A percentile compares a stretch with the other conserved stretches of the same genome.
Conservation (phyloP, 2,329 filamentous ascomycete species). For the Cladosporium sp. region DNA sequence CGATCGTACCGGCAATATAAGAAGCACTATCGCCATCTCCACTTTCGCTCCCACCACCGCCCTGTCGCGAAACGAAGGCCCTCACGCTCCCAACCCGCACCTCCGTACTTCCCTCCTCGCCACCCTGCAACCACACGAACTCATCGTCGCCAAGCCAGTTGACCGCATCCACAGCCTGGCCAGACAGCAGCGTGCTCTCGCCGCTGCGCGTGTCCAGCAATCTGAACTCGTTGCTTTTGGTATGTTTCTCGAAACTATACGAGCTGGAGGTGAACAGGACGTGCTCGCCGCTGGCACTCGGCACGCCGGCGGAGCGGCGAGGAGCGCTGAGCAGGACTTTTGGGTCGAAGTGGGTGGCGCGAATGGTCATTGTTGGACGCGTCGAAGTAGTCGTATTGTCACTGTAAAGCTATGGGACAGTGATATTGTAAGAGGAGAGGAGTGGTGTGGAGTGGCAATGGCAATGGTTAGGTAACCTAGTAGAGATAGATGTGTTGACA, state of each 20-base stretch:
- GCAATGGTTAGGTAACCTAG: background rate
- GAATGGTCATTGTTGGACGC: conserved; percentile 61
- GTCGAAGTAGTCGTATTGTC: too few relatives aligned
- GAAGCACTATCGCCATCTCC: conserved; percentile 22
- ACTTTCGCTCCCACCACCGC: too few relatives aligned
- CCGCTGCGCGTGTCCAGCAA: conserved; percentile 69
- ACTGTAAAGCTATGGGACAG: background rate
- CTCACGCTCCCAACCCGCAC: conserved; percentile 1
- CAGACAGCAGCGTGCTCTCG: conserved; percentile 63
- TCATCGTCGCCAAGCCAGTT: conserved; percentile 72
- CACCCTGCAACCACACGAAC: conserved; percentile 52
- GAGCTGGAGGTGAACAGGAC: conserved; percentile 69
- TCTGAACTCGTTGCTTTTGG: conserved; percentile 66
- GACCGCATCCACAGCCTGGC: conserved; percentile 69
- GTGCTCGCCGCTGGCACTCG: conserved; percentile 66
- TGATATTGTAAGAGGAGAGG: too few relatives aligned
- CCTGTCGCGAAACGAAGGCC: too few relatives aligned
- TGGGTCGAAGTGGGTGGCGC: conserved; percentile 70
- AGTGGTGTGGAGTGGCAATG: background rate
- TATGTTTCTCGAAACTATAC: conserved; percentile 78
- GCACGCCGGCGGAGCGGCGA: conserved; percentile 67
- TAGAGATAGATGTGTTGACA: background rate
- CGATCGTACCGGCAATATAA: conserved; percentile 45
- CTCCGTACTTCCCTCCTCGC: background rate
- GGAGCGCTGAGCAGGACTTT: conserved; percentile 76